Evolutionary conservation across 2,329 filamentous ascomycete genomes (phyloP), one percentile per base, ranked within the genome.

Genomic region (Fusarium humuli): DNA sequence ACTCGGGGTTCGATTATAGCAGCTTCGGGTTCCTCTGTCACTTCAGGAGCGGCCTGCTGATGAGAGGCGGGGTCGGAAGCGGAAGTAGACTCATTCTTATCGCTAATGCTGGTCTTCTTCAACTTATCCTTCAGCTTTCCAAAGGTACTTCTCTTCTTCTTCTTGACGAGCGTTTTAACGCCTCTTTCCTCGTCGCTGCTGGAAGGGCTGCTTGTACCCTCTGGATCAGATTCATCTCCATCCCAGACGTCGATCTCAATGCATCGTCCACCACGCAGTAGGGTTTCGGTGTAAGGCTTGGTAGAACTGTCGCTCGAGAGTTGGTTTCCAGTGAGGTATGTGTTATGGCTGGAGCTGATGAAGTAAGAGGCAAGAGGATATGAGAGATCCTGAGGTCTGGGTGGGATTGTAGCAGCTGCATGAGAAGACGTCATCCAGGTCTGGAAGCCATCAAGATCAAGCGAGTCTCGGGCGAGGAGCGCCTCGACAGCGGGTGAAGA

Each of bases 221-320:
- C 89, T 77, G 82, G 92, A 86, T 79, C 92, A 75, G 75, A 94
- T 75, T 94, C 91, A 60, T 92, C 89, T 44, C 94, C 94, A 78
- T 98, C 93, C 94, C 94, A 98, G 74, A 96, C 97, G 76, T 98
- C 94, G 65, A 98, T 93, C 82, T 98, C 94, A 63, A 98, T 91
- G 80, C 94, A 98, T 20, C 94, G 91, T 74, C 94, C 97, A 4
- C 94, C 94, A 54, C 93, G 90, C 73, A 94, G 87, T 60, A 98
- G 83, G 12, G 94, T 93, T 53, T 91, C 91, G 71, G 93, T 93
- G 83, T 98, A 98, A 4, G 93, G 92, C 71, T 94, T 92, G 1
- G 93, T 94, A 77, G 94, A 97, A 55, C 94, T 96, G 65, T 92
- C 89, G 73, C 94, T 95, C 65, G 88, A 93, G 16, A 97, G 89